Percentiles rank a stretch among this genome's conserved stretches.
Evolutionary conservation across 2,329 filamentous ascomycete species (phyloP).

Genomic region (Hawksworthiomyces lignivorus): DNA sequence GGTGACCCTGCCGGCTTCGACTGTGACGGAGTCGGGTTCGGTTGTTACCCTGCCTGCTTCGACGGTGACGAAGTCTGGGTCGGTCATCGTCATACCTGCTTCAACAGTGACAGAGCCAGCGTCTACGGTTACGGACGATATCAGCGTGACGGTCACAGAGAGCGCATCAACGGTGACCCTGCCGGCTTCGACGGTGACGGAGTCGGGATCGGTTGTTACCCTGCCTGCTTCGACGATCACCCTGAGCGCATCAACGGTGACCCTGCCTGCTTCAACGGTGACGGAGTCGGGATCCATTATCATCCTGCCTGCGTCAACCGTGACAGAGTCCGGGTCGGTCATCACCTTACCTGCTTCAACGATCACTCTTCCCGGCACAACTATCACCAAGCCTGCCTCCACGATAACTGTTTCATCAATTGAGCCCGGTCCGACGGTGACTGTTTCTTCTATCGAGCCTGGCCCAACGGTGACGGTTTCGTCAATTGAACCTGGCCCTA

Average conservation of each 20-base stretch:
- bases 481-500: conserved; percentile 1
- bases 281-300: conserved; percentile 8
- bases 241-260: background rate
- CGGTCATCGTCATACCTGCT: background rate
- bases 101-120: background rate
- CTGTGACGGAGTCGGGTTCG: background rate
- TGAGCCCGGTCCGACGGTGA: background rate
- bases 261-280: conserved; percentile 1
- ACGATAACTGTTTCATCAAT: conserved; percentile 5
- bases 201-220: conserved; percentile 4
- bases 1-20: background rate
- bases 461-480: background rate
- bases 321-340: background rate
- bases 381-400: background rate
- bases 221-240: background rate
- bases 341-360: background rate
- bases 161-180: conserved; percentile 10
- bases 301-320: conserved; percentile 1
- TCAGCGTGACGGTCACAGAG: conserved; percentile 1
- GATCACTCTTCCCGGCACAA: conserved; percentile 2
- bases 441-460: background rate
- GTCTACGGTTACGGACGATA: background rate
- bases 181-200: conserved; percentile 5
- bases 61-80: conserved; percentile 10
- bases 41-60: background rate